Evolutionary conservation across 2,329 filamentous ascomycete species (phyloP).

Genomic region (Balansia obtecta): DNA sequence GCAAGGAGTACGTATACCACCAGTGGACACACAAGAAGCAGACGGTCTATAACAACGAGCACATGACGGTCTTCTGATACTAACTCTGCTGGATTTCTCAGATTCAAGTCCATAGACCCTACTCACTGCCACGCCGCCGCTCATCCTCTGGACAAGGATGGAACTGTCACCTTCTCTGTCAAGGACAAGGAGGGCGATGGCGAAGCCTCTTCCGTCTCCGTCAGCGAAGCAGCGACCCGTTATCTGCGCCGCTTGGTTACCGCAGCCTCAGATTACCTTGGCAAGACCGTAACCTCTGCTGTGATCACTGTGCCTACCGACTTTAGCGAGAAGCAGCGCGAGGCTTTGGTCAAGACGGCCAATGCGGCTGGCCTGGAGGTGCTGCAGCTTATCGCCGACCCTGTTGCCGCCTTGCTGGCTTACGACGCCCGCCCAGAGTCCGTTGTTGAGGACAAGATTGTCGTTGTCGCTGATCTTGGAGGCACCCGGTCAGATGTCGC

Average conservation of each 20-base stretch:
- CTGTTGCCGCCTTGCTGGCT: conserved; percentile 75
- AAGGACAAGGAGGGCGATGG: conserved; percentile 59
- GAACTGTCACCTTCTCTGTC: conserved; percentile 68
- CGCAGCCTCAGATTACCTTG: conserved; percentile 83
- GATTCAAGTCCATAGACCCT: conserved; percentile 91
- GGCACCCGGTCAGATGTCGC: conserved; percentile 87
- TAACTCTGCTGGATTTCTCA: conserved; percentile 15
- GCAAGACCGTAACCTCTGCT: conserved; percentile 86
- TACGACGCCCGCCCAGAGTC: conserved; percentile 79
- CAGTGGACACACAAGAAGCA: neutral
- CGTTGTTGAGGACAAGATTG: conserved; percentile 67
- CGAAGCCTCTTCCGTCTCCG: conserved; percentile 52
- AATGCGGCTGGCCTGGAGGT: conserved; percentile 75
- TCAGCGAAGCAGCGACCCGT: conserved; percentile 72
- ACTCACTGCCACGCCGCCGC: conserved; percentile 89
- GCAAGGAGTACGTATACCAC: conserved; percentile 60
- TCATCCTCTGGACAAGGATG: conserved; percentile 66
- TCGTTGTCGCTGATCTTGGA: conserved; percentile 86
- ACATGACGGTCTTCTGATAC: neutral
- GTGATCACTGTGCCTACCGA: conserved; percentile 92
- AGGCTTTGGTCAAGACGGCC: conserved; percentile 65
- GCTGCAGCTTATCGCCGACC: conserved; percentile 86
- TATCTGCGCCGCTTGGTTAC: conserved; percentile 71
- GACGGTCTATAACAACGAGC: neutral
- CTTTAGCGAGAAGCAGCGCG: conserved; percentile 77